Percentiles rank a stretch among this genome's conserved stretches.
Conservation (phyloP, 2,329 filamentous ascomycete species). For the Exophiala viscosa region DNA sequence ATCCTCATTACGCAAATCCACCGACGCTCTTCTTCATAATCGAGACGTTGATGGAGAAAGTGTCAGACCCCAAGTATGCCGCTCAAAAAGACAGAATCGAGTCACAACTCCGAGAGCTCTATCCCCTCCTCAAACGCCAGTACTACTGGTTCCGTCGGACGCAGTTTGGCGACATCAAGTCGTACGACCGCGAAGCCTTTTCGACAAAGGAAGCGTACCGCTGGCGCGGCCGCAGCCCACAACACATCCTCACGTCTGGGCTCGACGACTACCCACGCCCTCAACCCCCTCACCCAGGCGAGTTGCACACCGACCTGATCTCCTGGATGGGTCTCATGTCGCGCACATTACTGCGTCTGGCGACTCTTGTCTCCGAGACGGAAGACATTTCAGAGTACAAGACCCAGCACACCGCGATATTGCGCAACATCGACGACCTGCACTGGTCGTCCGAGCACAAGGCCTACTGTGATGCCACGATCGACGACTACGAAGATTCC, state of each 20-base stretch:
- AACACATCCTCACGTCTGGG: slow-evolving; percentile 86
- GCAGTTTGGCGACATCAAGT: slow-evolving; percentile 82
- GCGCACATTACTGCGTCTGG: slow-evolving; percentile 76
- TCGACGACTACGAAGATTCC: slow-evolving; percentile 93
- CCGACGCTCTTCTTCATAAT: slow-evolving; percentile 90
- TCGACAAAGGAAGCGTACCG: slow-evolving; percentile 90
- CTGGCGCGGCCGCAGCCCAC: slow-evolving; percentile 84
- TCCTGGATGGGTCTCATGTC: slow-evolving; percentile 98
- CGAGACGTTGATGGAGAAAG: slow-evolving; percentile 76
- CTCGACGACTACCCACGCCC: slow-evolving; percentile 94
- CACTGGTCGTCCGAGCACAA: slow-evolving; percentile 82
- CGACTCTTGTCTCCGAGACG: slow-evolving; percentile 65
- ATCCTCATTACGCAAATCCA: slow-evolving; percentile 95
- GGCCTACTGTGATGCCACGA: slow-evolving; percentile 89
- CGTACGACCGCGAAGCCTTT: slow-evolving; percentile 84
- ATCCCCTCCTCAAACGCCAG: slow-evolving; percentile 81
- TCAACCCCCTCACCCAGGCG: slow-evolving; percentile 89
- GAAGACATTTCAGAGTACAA: slow-evolving; percentile 74
- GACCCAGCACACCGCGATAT: slow-evolving; percentile 70
- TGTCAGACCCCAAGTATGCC: slow-evolving; percentile 41
- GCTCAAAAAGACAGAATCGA: slow-evolving; percentile 30
- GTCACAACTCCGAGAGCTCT: slow-evolving; percentile 62
- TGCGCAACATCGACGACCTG: slow-evolving; percentile 82
- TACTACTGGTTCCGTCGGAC: slow-evolving; percentile 95
- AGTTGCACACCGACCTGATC: slow-evolving; percentile 91